Evolutionary conservation across 257 asterid species (phyloP).

Genomic region (Gardenia jasminoides): DNA sequence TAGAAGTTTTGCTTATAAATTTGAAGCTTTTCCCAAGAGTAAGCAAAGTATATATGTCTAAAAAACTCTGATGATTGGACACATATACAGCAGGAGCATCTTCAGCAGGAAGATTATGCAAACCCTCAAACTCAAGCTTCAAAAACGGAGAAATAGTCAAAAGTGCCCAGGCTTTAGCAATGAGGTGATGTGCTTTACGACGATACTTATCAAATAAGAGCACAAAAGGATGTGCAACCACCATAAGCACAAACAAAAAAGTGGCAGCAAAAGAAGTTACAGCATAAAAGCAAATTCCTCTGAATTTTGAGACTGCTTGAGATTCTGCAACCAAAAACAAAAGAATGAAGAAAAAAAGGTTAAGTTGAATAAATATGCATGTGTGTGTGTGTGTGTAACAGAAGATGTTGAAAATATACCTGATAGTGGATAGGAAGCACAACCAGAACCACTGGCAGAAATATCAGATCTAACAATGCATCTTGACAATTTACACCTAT

Average conservation of each 20-base stretch:
- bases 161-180: conserved; percentile 80
- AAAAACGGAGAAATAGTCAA: conserved; percentile 69
- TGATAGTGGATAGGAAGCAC: conserved; percentile 55
- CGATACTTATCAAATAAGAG: conserved; percentile 77
- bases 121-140: conserved; percentile 73
- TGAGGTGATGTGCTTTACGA: conserved; percentile 66
- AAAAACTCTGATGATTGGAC: conserved; percentile 95
- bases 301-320: conserved; percentile 53
- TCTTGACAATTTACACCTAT: conserved; percentile 38
- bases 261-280: conserved; percentile 68
- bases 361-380: neutral
- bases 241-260: conserved; percentile 65
- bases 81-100: conserved; percentile 87
- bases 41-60: conserved; percentile 85
- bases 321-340: conserved; percentile 47
- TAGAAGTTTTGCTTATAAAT: conserved; percentile 92
- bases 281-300: conserved; percentile 76
- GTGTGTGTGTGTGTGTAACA: too few species aligned
- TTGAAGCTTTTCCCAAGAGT: conserved; percentile 90
- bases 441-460: conserved; percentile 63
- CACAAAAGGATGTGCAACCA: conserved; percentile 78
- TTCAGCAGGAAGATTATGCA: conserved; percentile 71
- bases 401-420: conserved; percentile 39
- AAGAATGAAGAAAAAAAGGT: conserved; percentile 12
- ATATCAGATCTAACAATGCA: conserved; percentile 65